These are phyloP conservation scores for Coniochaeta sp. DNA, from an alignment of 2,329 filamentous ascomycete genomes.

Conservation along the genomic window DNA sequence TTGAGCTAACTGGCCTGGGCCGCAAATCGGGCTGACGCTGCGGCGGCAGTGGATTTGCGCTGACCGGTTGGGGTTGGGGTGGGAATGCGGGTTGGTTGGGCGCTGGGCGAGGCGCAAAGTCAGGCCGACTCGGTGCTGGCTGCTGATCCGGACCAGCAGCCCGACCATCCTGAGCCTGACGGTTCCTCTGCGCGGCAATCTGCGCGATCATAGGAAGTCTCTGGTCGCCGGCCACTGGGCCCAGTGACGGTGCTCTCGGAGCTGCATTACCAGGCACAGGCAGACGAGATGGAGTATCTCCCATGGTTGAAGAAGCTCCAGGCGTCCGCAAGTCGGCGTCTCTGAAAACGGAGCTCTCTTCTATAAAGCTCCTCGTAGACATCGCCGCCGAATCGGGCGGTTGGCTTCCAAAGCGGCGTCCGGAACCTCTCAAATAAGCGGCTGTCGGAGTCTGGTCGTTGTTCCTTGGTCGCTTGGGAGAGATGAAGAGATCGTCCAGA, in stretches of 20 bases:
- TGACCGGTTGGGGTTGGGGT: too few species aligned
- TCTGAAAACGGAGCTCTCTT: conserved; percentile 16
- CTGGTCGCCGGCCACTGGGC: not conserved
- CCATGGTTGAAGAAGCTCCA: not conserved
- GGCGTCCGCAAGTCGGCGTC: conserved; percentile 15
- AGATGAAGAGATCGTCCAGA: not conserved
- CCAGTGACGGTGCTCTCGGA: not conserved
- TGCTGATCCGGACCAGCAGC: too few species aligned
- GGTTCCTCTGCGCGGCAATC: not conserved
- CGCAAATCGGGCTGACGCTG: too few species aligned
- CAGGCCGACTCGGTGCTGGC: too few species aligned
- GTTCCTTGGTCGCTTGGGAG: not conserved
- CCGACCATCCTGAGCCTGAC: too few species aligned
- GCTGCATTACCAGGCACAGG: not conserved
- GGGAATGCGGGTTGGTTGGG: too few species aligned
- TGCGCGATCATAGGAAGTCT: not conserved
- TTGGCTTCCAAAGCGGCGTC: not conserved
- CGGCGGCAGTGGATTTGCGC: too few species aligned
- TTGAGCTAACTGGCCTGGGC: too few species aligned
- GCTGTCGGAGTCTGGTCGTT: not conserved
- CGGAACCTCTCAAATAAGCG: not conserved
- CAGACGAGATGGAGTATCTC: not conserved
- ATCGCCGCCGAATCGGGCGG: not conserved
- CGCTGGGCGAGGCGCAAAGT: too few species aligned
- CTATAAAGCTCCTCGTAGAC: conserved; percentile 16